Percentiles rank a stretch among this genome's conserved stretches.
phyloP scores from a whole-genome alignment of 1,139 yeast species.

The Saccharomyces hybrid region DNA sequence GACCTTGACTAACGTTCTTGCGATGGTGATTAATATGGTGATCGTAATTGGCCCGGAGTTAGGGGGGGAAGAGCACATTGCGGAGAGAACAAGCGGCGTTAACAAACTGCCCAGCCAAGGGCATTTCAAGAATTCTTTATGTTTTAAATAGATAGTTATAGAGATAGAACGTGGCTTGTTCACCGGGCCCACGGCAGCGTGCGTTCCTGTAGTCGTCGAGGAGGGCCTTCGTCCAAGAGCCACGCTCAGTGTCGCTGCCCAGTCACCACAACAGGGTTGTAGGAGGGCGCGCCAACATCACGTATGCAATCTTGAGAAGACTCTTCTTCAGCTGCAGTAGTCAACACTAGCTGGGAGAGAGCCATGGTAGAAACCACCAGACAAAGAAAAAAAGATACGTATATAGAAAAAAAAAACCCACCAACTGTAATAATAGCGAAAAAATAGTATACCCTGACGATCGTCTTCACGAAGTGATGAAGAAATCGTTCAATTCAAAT shows the following conservation, averaged over 20 bases:
- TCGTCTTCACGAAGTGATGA: slow-evolving; percentile 10
- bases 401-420: not conserved
- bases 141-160: not conserved
- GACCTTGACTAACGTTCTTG: not conserved
- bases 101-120: not conserved
- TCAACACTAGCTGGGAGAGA: not conserved
- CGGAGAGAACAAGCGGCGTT: not conserved
- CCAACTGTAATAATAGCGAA: not conserved
- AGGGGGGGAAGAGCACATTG: not conserved
- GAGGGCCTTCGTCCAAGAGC: slow-evolving; percentile 5
- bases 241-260: slow-evolving; percentile 7
- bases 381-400: not conserved
- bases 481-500: slow-evolving; percentile 21
- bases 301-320: not conserved
- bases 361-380: not conserved
- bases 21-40: not conserved
- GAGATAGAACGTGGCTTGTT: not conserved
- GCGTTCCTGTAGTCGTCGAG: not conserved
- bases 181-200: not conserved
- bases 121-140: slow-evolving; percentile 2
- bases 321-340: not conserved
- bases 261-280: not conserved
- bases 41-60: not conserved
- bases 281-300: slow-evolving; percentile 7
- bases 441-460: not conserved